These are phyloP conservation scores for barrel medic (Medicago truncatula) DNA, from an alignment of 306 rosid genomes.

Conservation along the genomic window MtrunA17r5.0-ANR NC_053046.1:42444001-42444500, in stretches of 20 bases:
- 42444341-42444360: not conserved
- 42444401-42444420: conserved; percentile 65
- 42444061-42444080: conserved; percentile 73
- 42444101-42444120: conserved; percentile 60
- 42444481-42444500: conserved; percentile 58
- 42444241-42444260: conserved; percentile 11
- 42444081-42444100: conserved; percentile 61
- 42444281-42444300: conserved; percentile 20
- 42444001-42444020: conserved; percentile 51
- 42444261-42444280: conserved; percentile 17
- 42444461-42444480: conserved; percentile 55
- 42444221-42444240: conserved; percentile 41
- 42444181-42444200: conserved; percentile 60
- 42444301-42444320: conserved; percentile 40
- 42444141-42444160: conserved; percentile 68
- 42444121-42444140: conserved; percentile 70
- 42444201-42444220: conserved; percentile 38
- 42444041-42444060: conserved; percentile 62
- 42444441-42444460: conserved; percentile 43
- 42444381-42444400: conserved; percentile 71
- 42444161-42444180: conserved; percentile 60
- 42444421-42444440: conserved; percentile 46
- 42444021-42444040: conserved; percentile 66
- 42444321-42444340: not conserved
- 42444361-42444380: conserved; percentile 41